Evolutionary conservation across 176 grass and related monocot genomes (phyloP), one percentile per base, ranked within the genome.

Genomic region (maize (Zea mays)): DNA sequence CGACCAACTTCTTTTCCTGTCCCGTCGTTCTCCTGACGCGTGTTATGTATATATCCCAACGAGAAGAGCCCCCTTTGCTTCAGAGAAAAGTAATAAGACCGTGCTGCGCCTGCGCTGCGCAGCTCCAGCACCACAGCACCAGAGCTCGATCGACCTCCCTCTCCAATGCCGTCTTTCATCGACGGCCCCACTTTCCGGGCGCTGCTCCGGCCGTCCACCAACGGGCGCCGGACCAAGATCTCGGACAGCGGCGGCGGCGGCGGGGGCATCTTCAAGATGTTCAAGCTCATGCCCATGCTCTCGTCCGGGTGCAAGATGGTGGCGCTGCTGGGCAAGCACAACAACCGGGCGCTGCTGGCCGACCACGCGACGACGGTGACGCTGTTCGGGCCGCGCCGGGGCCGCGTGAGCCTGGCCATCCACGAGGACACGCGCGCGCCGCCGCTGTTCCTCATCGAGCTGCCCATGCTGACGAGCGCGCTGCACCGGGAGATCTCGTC

Each of bases 291-390:
- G 45, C 95, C 95, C 4, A 94, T 98, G 95, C 91, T 98, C 9
- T 77, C 87, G 15, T 97, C 94, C 2, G 94, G 94, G 8, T 97
- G 94, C 90, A 97, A 97, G 85, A 91, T 97, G 94, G 94, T 93
- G 70, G 86, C 88, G 16, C 86, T 97, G 57, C 81, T 97, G 0
- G 91, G 86, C 27, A 66, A 83, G 83, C 91, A 90, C 8, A 91
- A 90, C 48, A 14, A 3, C 81, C 67, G 79, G 17, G 81, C 90
- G 8, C 79, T 97, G 78, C 84, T 97, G 45, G 85, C 88, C 3
- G 94, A 97, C 88, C 86, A 90, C 40, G 94, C 94, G 1, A 89
- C 86, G 15, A 89, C 86, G 12, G 87, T 97, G n/a, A 97, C 94
- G 37, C 74, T 97, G 11, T 97, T 97, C 75, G 94, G 94, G 0